Evolutionary conservation across 2,329 filamentous ascomycete species (phyloP).

Genomic region (Paraphaeosphaeria sporulosa): DNA sequence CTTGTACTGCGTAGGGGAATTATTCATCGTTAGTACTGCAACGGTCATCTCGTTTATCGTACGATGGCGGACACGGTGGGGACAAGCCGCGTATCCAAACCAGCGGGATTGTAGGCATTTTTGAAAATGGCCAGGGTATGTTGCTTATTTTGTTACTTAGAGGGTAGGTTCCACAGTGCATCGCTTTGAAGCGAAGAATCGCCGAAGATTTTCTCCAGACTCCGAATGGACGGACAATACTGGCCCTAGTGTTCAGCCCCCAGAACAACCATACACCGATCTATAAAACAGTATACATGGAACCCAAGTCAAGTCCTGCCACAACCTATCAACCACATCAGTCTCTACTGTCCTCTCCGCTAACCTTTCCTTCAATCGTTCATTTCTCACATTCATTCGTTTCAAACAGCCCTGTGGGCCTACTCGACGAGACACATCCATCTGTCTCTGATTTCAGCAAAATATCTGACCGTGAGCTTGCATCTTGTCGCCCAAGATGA

Average conservation of each 20-base stretch:
- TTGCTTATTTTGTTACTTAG: background rate
- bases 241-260: background rate
- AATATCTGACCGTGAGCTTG: background rate
- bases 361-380: constrained; percentile 1
- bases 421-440: background rate
- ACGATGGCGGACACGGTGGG: too few relatives aligned
- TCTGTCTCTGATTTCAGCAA: background rate
- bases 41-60: too few relatives aligned
- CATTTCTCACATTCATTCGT: constrained; percentile 2
- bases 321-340: constrained; percentile 2
- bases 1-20: too few relatives aligned
- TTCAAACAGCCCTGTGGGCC: background rate
- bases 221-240: background rate
- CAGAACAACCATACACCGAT: background rate
- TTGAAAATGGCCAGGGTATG: background rate
- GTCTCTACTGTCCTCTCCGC: constrained; percentile 2
- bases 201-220: too few relatives aligned
- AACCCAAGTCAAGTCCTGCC: background rate
- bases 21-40: too few relatives aligned
- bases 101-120: background rate
- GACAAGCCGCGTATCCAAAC: too few relatives aligned
- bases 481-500: background rate
- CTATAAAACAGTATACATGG: background rate
- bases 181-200: background rate
- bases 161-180: background rate